phyloP scores from a whole-genome alignment of 306 rosid genomes.

The Gleditsia sinensis region DNA sequence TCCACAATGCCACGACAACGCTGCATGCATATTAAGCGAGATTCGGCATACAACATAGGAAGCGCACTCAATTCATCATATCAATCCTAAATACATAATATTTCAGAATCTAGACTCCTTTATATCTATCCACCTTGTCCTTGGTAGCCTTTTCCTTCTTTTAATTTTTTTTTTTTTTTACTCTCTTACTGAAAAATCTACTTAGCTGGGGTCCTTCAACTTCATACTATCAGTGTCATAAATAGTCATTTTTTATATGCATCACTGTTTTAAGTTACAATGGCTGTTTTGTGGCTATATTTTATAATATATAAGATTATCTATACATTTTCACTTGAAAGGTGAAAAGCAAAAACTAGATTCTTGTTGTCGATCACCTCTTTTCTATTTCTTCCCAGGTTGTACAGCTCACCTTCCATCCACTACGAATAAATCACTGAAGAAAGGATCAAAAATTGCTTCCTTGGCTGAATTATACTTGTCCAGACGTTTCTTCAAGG shows the following conservation, averaged over 20 bases:
- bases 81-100: not conserved
- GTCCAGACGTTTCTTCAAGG: slow-evolving; percentile 86
- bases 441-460: slow-evolving; percentile 76
- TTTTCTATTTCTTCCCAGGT: not conserved
- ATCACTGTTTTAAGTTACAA: not conserved
- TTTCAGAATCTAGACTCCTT: slow-evolving; percentile 5
- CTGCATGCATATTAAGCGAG: slow-evolving; percentile 29
- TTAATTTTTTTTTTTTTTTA: not conserved
- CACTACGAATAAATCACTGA: slow-evolving; percentile 55
- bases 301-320: not conserved
- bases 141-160: not conserved
- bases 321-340: slow-evolving; percentile 4
- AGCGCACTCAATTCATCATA: slow-evolving; percentile 23
- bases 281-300: not conserved
- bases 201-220: not conserved
- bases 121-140: not conserved
- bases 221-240: not conserved
- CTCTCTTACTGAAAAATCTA: not conserved
- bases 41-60: not conserved
- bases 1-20: slow-evolving; percentile 26
- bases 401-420: not conserved
- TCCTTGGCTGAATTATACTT: slow-evolving; percentile 77
- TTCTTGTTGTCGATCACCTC: not conserved
- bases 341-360: slow-evolving; percentile 4
- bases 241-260: not conserved